These are phyloP conservation scores for Hibiscus syriacus DNA, from an alignment of 345 rosid species.

Conservation along the genomic window DNA sequence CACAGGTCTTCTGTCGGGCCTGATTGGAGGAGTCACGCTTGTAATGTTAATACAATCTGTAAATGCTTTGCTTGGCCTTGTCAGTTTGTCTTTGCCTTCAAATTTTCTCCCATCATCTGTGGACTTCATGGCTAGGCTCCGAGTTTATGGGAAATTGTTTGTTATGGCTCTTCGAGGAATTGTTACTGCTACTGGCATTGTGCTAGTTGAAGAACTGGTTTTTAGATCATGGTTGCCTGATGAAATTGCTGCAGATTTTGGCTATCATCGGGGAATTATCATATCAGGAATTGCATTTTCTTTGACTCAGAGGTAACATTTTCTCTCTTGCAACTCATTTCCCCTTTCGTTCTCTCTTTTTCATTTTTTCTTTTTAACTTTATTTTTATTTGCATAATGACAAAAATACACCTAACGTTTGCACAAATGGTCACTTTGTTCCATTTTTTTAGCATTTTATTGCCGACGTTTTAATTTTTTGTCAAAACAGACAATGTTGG, in stretches of 20 bases:
- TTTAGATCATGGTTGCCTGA: no score
- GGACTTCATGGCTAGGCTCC: constrained; percentile 36
- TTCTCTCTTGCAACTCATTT: neutral
- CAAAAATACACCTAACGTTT: no score
- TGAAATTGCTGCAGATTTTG: no score
- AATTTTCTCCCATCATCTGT: constrained; percentile 41
- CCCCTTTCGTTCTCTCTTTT: neutral
- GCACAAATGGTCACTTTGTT: no score
- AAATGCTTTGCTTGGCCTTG: constrained; percentile 58
- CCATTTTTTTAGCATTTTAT: no score
- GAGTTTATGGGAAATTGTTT: constrained; percentile 34
- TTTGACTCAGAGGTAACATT: constrained; percentile 59
- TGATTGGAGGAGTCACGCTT: no score
- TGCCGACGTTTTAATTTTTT: no score
- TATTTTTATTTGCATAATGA: no score
- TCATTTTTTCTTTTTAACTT: neutral
- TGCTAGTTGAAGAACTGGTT: no score
- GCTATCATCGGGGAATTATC: constrained; percentile 59
- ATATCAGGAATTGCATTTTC: constrained; percentile 71
- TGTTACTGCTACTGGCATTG: constrained; percentile 23
- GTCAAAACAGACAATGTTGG: no score
- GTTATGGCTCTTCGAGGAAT: constrained; percentile 46
- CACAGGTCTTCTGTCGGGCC: constrained; percentile 45
- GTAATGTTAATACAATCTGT: constrained; percentile 51
- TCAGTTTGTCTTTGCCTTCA: no score